Evolutionary conservation across 768 basidiomycete genomes (phyloP), one percentile per base, ranked within the genome.

Genomic region (Mrakia blollopis): DNA sequence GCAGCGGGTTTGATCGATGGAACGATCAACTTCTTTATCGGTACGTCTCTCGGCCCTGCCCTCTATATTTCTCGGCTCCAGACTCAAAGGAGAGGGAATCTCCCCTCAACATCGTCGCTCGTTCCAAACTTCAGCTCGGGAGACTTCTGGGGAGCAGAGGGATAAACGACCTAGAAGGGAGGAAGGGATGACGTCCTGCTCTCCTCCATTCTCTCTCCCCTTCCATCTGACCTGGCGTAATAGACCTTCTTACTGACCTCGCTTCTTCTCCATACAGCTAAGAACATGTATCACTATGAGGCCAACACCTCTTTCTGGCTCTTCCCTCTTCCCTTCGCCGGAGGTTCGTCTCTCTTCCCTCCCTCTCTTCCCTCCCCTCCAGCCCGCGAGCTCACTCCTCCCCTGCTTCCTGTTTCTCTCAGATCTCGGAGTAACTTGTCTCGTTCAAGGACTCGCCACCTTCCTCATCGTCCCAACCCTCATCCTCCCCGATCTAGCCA

Each of bases 301-400:
- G 37, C 75, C 62, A 70, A 78, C 14, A 70, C 77, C 18, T 44
- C 50, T 18, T 78, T 78, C 61, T 78, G 77, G 77, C 47, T 61
- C 25, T 78, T 78, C 57, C 77, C 77, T 10, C 68, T 78, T 1
- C 77, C 77, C 23, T 69, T 74, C 68, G 77, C 77, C 44, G 77
- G 77, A 30, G 75, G 75, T 76, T 28, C 23, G 68, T 47, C 13
- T 14, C 23, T 60, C 50, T n/a, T 61, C 25, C 57, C 57, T 61
- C 57, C 44, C 44, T 44, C 44, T 41, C 44, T 54, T 54, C 25
- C 16, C 52, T 25, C 23, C 50, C 21, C 47, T 3, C 47, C n/a
- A n/a, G n/a, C n/a, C n/a, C n/a, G n/a, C n/a, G n/a, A n/a, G n/a
- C n/a, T n/a, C n/a, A n/a, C n/a, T n/a, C n/a, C n/a, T n/a, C n/a